phyloP scores from a whole-genome alignment of 2,329 filamentous ascomycete species.

The Metarhizium robertsii region DNA sequence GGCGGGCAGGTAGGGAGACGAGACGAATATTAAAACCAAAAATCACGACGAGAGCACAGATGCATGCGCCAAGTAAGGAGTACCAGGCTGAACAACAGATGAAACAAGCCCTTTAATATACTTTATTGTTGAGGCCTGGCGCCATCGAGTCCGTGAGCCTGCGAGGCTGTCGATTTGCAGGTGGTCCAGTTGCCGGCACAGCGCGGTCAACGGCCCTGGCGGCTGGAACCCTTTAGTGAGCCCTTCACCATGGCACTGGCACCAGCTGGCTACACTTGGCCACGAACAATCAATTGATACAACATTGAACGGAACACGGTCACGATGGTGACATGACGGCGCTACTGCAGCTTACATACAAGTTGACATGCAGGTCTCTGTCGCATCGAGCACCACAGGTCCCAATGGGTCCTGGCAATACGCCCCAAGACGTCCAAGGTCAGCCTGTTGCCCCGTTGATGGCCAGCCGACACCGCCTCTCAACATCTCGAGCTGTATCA shows the following conservation, averaged over 20 bases:
- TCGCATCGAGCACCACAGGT: too few relatives aligned
- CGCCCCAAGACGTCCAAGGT: neutral
- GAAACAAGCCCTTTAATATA: neutral
- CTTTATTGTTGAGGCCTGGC: neutral
- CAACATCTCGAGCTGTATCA: neutral
- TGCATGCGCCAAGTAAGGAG: neutral
- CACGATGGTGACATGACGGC: too few relatives aligned
- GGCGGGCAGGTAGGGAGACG: neutral
- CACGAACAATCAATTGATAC: neutral
- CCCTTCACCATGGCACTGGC: too few relatives aligned
- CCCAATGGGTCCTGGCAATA: neutral
- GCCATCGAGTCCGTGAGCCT: neutral
- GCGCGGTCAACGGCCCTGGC: too few relatives aligned
- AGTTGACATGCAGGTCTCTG: too few relatives aligned
- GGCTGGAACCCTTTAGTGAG: too few relatives aligned
- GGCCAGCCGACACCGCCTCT: neutral
- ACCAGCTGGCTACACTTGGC: too few relatives aligned
- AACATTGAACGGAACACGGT: neutral
- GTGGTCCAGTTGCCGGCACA: too few relatives aligned
- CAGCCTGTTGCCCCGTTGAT: neutral
- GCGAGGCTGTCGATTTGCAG: too few relatives aligned
- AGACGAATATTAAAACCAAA: neutral
- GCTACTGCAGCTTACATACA: too few relatives aligned
- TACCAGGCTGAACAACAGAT: neutral
- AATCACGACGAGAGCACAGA: neutral